A percentile compares a stretch with the other conserved stretches of the same genome.
Conservation (phyloP, 805 yeast species). For the Priceomyces carsonii region DNA sequence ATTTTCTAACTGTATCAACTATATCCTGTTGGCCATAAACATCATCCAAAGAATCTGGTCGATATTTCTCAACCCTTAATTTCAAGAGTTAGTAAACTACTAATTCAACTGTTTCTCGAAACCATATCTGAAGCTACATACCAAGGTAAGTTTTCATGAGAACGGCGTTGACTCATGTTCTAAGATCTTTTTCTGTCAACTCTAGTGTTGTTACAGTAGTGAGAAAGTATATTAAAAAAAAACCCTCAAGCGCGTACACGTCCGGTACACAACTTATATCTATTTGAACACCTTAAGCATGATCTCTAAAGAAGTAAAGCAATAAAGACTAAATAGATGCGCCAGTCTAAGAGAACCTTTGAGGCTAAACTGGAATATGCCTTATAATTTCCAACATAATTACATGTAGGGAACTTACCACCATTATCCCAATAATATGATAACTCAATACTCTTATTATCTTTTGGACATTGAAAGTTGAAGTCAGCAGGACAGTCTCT, state of each 20-base stretch:
- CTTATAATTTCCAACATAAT: constrained; percentile 30
- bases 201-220: neutral
- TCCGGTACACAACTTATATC: neutral
- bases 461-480: constrained; percentile 71
- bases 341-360: constrained; percentile 14
- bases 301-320: constrained; percentile 6
- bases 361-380: constrained; percentile 9
- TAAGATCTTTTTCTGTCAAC: neutral
- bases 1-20: constrained; percentile 79
- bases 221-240: neutral
- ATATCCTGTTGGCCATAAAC: constrained; percentile 91
- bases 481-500: constrained; percentile 81
- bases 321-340: constrained; percentile 8
- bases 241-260: neutral
- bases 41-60: constrained; percentile 82
- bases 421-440: constrained; percentile 48
- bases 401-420: constrained; percentile 33
- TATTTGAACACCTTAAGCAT: constrained; percentile 1
- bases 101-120: no score
- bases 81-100: no score
- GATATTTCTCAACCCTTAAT: constrained; percentile 85
- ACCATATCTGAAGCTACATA: no score
- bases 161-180: constrained; percentile 1
- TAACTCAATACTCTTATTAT: constrained; percentile 27
- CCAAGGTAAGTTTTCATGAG: constrained; percentile 62